These are phyloP conservation scores for Rhododendron vialii DNA, from an alignment of 148 eudicot genomes.

Conservation along the genomic window DNA sequence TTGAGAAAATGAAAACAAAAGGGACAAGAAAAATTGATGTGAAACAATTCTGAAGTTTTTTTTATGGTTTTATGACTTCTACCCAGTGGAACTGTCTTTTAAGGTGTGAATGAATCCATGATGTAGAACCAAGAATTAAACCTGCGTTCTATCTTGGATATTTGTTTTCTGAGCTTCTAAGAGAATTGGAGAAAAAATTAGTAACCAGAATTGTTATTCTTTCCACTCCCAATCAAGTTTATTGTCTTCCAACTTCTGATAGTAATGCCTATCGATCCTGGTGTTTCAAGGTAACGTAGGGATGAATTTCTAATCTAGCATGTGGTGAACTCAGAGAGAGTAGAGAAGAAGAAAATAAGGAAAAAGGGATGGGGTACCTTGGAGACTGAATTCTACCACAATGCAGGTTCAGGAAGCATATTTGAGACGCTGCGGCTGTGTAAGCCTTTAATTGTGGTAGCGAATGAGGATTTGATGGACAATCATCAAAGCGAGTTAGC, in stretches of 20 bases:
- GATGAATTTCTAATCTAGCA: not conserved
- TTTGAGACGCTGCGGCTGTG: constrained; percentile 62
- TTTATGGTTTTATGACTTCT: not conserved
- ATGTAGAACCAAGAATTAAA: not conserved
- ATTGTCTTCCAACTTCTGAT: not conserved
- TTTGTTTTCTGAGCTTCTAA: not conserved
- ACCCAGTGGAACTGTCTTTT: not conserved
- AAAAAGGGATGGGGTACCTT: not conserved
- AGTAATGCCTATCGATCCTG: not conserved
- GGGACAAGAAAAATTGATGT: not conserved
- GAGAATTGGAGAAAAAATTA: not conserved
- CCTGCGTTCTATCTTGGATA: not conserved
- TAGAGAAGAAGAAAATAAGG: not conserved
- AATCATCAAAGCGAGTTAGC: constrained; percentile 90
- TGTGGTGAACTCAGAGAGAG: not conserved
- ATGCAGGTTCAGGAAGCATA: constrained; percentile 89
- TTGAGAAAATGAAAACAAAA: not conserved
- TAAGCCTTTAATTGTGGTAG: constrained; percentile 82
- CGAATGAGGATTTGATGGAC: constrained; percentile 92
- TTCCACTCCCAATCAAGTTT: not conserved
- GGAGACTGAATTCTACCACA: not conserved
- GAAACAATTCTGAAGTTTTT: not conserved
- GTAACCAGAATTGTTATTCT: not conserved
- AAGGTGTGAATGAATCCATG: not conserved
- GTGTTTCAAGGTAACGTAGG: not conserved